Evolutionary conservation across 768 basidiomycete species (phyloP), one percentile per base, ranked within the genome.

Genomic region (Collybiopsis confluens): DNA sequence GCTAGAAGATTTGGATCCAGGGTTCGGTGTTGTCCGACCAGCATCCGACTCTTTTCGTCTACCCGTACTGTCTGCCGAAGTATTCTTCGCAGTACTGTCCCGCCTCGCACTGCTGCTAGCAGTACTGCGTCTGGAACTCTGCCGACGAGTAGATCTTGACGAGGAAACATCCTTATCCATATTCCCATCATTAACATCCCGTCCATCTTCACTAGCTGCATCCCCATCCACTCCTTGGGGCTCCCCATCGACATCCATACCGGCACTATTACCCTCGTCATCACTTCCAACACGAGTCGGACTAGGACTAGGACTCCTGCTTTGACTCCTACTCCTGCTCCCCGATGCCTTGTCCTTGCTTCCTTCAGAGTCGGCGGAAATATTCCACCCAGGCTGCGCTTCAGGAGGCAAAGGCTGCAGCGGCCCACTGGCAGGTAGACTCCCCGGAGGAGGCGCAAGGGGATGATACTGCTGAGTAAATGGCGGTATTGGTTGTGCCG

Each of bases 371-470:
- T 38, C 33, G n/a, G n/a, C n/a, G 26, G 20, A 27, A 45, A 33
- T 13, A 5, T 23, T 23, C 33, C 33, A 53, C 21, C 30, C 43
- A 24, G 52, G 52, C 21, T 53, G 52, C 20, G 28, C 33, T 30
- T 53, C 52, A 8, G 11, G 21, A 1, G 52, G 52, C 20, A 53
- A 36, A 7, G 52, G 52, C n/a, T 53, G 52, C 35, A 53, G 36
- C n/a, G 52, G 52, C 4, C 52, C 52, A 24, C 43, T 27, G 0
- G 38, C 52, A 15, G 52, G 52, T 35, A 35, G n/a, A 26, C 35
- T 45, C 11, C 52, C 52, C 9, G 42, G 52, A 30, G 52, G 52
- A 15, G 52, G 52, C 9, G 52, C 52, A 2, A 53, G 35, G 8
- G 52, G 52, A 45, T 53, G 30, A 23, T 44, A 42, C 13, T 43